Evolutionary conservation across 1,284 basidiomycete species (phyloP).

Genomic region (Puccinia polysora): DNA sequence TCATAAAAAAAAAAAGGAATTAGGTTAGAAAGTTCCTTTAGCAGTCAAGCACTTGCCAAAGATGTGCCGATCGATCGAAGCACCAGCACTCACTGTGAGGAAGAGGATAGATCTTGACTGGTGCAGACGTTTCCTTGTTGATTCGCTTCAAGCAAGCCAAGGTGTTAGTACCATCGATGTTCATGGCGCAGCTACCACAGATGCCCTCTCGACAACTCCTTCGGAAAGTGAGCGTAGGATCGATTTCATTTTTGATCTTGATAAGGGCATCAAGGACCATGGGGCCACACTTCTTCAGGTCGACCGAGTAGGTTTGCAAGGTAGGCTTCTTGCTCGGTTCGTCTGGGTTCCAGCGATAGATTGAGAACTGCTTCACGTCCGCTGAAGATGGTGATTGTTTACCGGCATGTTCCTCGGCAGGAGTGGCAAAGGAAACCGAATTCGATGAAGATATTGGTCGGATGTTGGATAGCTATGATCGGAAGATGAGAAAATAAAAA

Average conservation of each 20-base stretch:
- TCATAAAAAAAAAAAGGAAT: not conserved
- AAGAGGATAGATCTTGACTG: conserved; percentile 92
- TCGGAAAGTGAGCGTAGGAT: conserved; percentile 93
- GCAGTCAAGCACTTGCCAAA: not conserved
- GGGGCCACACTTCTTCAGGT: conserved; percentile 89
- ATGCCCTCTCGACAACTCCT: conserved; percentile 96
- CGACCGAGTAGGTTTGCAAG: conserved; percentile 85
- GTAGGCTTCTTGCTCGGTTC: conserved; percentile 85
- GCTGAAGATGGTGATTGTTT: not conserved
- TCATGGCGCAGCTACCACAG: conserved; percentile 98
- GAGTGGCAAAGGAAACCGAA: conserved; percentile 13
- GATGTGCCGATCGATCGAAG: conserved; percentile 46
- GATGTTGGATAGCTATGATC: conserved; percentile 8
- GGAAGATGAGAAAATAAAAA: no score
- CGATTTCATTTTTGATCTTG: conserved; percentile 98
- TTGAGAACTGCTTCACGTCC: conserved; percentile 25
- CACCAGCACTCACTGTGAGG: conserved; percentile 95
- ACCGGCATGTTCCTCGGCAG: conserved; percentile 27
- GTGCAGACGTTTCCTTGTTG: conserved; percentile 67
- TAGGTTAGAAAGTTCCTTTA: no score
- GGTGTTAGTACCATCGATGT: conserved; percentile 91
- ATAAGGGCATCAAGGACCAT: conserved; percentile 95
- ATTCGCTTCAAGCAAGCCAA: conserved; percentile 96
- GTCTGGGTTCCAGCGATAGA: conserved; percentile 70
- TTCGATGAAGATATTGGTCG: conserved; percentile 13